phyloP scores from a whole-genome alignment of 495 filamentous ascomycete species.

The Amniculicola lignicola region DNA sequence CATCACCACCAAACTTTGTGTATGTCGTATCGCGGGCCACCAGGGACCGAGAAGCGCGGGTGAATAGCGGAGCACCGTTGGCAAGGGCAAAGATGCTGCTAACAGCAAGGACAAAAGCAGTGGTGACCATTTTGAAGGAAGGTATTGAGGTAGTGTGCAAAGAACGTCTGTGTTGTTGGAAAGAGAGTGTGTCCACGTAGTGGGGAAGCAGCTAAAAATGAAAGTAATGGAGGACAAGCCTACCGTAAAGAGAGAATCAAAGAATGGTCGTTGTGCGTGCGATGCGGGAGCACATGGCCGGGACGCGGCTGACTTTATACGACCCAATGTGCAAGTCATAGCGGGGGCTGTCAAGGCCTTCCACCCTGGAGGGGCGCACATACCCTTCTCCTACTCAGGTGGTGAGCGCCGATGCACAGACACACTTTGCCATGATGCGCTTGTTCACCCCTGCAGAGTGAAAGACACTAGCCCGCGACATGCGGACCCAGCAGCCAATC shows the following conservation, averaged over 20 bases:
- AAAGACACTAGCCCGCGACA: conserved; percentile 17
- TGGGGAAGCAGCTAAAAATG: conserved; percentile 5
- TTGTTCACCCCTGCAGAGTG: conserved; percentile 12
- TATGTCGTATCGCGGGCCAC: conserved; percentile 17
- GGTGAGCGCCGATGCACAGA: not conserved
- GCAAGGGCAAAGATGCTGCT: conserved; percentile 29
- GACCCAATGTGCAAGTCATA: no score
- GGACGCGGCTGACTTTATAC: no score
- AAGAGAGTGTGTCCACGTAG: conserved; percentile 17
- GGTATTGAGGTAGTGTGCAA: conserved; percentile 2
- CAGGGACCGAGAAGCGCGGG: conserved; percentile 20
- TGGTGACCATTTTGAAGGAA: conserved; percentile 25
- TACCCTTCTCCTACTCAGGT: conserved; percentile 1
- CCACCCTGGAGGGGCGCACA: not conserved
- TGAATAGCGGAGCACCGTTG: conserved; percentile 23
- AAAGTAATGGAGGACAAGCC: conserved; percentile 16
- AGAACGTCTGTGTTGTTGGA: conserved; percentile 1
- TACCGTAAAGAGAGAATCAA: not conserved
- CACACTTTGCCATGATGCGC: conserved; percentile 4
- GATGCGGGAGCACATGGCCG: no score
- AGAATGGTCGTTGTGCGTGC: conserved; percentile 1
- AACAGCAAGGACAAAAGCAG: conserved; percentile 30
- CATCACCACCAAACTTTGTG: conserved; percentile 30
- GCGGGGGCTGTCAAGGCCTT: no score
- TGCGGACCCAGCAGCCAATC: no score